Percentiles rank a stretch among this genome's conserved stretches.
Conservation (phyloP, 2,329 filamentous ascomycete genomes). For the Diaporthe sp. region DNA sequence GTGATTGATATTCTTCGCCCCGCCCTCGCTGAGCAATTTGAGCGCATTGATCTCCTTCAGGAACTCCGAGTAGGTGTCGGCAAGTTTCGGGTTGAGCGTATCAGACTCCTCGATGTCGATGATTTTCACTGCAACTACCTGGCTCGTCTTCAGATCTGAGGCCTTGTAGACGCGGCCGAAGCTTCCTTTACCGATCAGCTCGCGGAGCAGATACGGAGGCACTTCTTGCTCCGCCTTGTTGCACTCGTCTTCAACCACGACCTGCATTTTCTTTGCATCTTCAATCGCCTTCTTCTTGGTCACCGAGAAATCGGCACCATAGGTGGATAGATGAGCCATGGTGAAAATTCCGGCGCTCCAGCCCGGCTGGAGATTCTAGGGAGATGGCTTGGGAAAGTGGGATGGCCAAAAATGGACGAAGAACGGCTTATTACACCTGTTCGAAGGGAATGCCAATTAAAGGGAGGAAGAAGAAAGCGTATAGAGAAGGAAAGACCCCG, state of each 20-base stretch:
- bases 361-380: not conserved
- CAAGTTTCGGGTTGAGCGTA: slow-evolving; percentile 73
- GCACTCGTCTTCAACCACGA: slow-evolving; percentile 73
- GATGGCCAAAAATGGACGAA: not conserved
- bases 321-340: slow-evolving; percentile 60
- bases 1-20: slow-evolving; percentile 84
- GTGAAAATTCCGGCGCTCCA: not conserved
- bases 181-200: slow-evolving; percentile 82
- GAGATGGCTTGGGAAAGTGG: not conserved
- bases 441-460: not conserved
- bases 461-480: not conserved
- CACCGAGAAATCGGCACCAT: slow-evolving; percentile 58
- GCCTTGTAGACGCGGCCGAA: slow-evolving; percentile 83
- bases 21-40: slow-evolving; percentile 79
- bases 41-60: slow-evolving; percentile 79
- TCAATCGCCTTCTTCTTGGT: slow-evolving; percentile 74
- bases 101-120: slow-evolving; percentile 87
- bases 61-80: slow-evolving; percentile 78
- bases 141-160: slow-evolving; percentile 58
- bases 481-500: not conserved
- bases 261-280: slow-evolving; percentile 80
- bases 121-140: slow-evolving; percentile 83
- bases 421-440: not conserved
- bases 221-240: slow-evolving; percentile 70
- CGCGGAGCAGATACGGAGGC: slow-evolving; percentile 77